phyloP scores from a whole-genome alignment of 352 stramenopile genomes.

The Phytophthora podocarpi region DNA sequence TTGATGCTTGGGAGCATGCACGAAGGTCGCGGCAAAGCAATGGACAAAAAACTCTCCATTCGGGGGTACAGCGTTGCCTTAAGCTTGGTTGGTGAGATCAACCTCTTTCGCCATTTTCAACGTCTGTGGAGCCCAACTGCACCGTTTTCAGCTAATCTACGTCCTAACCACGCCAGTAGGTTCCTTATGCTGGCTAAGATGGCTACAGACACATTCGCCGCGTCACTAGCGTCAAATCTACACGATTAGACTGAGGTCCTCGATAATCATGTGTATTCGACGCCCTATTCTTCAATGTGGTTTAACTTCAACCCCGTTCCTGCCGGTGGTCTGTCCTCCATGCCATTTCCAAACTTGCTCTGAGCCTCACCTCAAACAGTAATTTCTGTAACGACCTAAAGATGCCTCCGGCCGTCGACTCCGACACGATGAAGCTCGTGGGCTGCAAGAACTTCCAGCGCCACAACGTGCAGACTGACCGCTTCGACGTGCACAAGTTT shows the following conservation, averaged over 20 bases:
- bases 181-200: no score
- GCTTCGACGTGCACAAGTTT: slow-evolving; percentile 81
- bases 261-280: slow-evolving; percentile 20
- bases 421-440: slow-evolving; percentile 55
- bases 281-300: slow-evolving; percentile 1
- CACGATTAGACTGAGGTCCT: not conserved
- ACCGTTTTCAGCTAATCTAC: no score
- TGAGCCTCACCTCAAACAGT: no score
- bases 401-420: slow-evolving; percentile 18
- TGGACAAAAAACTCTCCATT: no score
- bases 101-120: no score
- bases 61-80: no score
- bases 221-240: not conserved
- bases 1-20: no score
- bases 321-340: slow-evolving; percentile 8
- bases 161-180: no score
- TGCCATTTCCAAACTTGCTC: slow-evolving; percentile 19
- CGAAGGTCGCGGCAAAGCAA: no score
- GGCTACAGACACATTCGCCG: not conserved
- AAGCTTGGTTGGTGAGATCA: no score
- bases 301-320: slow-evolving; percentile 7
- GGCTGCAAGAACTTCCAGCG: slow-evolving; percentile 79
- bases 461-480: slow-evolving; percentile 77
- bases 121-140: no score
- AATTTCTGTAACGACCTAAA: no score